Base-by-base conservation (phyloP, 371 early-diverging fungal species). In the Apophysomyces trapeziformis region DNA sequence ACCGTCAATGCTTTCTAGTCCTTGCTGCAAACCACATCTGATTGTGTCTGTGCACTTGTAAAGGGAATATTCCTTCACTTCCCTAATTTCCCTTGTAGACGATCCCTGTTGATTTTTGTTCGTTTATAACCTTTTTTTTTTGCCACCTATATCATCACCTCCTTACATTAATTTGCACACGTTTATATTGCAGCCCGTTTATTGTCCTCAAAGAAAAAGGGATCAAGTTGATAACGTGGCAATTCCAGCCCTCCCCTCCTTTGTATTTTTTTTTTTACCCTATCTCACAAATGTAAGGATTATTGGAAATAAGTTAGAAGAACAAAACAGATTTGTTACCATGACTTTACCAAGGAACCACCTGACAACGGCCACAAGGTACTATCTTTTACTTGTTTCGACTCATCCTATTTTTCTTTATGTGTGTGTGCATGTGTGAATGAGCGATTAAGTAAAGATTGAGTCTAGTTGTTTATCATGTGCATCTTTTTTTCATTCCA, bases 31-130 rank as follows among this genome's bases (percentile, higher is more conserved):
- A 16, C 16, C 21, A 50, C 9, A 21, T 50, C 21, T 50, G 35
- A 26, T 21, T 50, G 4, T 50, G 54, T 50, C 54, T 50, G 54
- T 50, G 54, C 54, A 50, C 54, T 50, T 21, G 7, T 16, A n/a
- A 21, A 26, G 32, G 32, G n/a, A 50, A 50, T 50, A 50, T 50
- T 9, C 21, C n/a, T 50, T 21, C 9, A 16, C 21, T 50, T 21
- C 54, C 21, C 21, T 7, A 4, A 4, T 21, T 50, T 50, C 43
- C 43, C 14, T 26, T 26, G 32, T 26, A 26, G 32, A 26, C 3
- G 32, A 26, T 26, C 32, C 32, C 32, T 26, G 32, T 26, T 26
- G 32, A 26, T 47, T 7, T 46, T 47, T 47, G n/a, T 47, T 47
- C 13, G 7, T 16, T n/a, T n/a, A 47, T n/a, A n/a, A 16, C 12